Evolutionary conservation across 169 alveolate genomes (phyloP), one percentile per base, ranked within the genome.

Genomic region (Plasmodium gaboni): DNA sequence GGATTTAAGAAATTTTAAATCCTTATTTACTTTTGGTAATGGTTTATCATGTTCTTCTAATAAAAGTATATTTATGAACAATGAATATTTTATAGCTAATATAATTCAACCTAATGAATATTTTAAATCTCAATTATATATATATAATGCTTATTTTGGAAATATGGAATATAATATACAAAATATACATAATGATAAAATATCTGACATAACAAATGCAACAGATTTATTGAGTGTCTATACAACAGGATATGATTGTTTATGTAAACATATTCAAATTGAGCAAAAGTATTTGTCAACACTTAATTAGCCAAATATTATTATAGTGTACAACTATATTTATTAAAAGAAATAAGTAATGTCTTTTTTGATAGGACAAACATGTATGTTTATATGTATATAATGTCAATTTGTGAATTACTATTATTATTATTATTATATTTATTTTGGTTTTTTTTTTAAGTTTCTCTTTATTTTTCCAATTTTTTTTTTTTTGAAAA

Each of bases 1-100:
- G 73, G 96, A 94, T 42, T 63, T 91, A n/a, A 50, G 96, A 15
- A 94, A 90, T 78, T 78, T 78, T 46, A 38, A 78, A 9, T 50
- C 89, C 12, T 57, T 69, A 2, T 78, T 64, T 57, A 78, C 89
- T 10, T 78, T 78, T 57, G 89, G 89, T 10, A 63, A 78, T 78
- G 89, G 89, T 8, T 28, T 78, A 78, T 65, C 89, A 46, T 78
- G 89, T 59, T 48, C 76, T 2, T 78, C 46, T 44, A 78, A 78
- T 38, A 78, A 65, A 65, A 78, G 89, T 44, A 78, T 78, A 9
- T 78, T 78, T 70, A 78, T 78, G 89, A 78, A 78, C 38, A 59
- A 65, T 19, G 89, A 78, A 44, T n/a, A 12, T 12, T 65, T 78
- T 44, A 64, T 78, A 10, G 89, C 89, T 15, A 78, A 78, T 78